Base-by-base conservation (phyloP, 2,329 filamentous ascomycete species). In the Periglandula ipomoeae region DNA sequence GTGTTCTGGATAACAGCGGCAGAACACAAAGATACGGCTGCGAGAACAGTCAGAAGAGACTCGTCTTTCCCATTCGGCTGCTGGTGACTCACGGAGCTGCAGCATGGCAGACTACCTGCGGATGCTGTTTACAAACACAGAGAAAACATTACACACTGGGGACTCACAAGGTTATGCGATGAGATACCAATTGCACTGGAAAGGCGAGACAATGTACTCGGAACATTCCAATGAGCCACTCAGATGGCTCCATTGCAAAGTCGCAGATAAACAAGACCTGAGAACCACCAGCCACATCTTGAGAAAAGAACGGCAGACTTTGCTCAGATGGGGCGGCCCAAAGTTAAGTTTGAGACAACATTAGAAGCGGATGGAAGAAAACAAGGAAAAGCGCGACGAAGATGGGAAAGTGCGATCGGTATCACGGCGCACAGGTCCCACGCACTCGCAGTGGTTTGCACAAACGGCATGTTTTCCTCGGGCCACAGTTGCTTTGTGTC, bases 191-290 rank as follows among this genome's bases (percentile, higher is more conserved):
- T 26, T 9, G 26, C 6, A 27, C 15, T 30, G 27, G 27, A 32
- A 19, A 22, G n/a, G 19, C 39, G 41, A 32, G 9, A 44, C 41
- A 40, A 11, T n/a, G n/a, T n/a, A n/a, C n/a, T n/a, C n/a, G n/a
- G n/a, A 39, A 20, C 41, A 44, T 44, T 49, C 34, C 47, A 40
- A n/a, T 23, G 24, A n/a, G 17, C 23, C 9, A 26, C 38, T n/a
- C 22, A 23, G 26, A 20, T 6, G 9, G n/a, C 22, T 23, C 17
- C 13, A 20, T 30, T 13, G n/a, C 24, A 17, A 23, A 32, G 17
- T 24, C 34, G 34, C 9, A 34, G 22, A 34, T 27, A 47, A 47
- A 47, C 44, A 40, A 47, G 44, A 40, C 44, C 37, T 38, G 15
- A 19, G 35, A 5, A 22, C 37, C 5, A 39, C 37, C 17, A 6